Base-by-base conservation (phyloP, 2,329 filamentous ascomycete genomes). In the Sclerotinia trifoliorum region DNA sequence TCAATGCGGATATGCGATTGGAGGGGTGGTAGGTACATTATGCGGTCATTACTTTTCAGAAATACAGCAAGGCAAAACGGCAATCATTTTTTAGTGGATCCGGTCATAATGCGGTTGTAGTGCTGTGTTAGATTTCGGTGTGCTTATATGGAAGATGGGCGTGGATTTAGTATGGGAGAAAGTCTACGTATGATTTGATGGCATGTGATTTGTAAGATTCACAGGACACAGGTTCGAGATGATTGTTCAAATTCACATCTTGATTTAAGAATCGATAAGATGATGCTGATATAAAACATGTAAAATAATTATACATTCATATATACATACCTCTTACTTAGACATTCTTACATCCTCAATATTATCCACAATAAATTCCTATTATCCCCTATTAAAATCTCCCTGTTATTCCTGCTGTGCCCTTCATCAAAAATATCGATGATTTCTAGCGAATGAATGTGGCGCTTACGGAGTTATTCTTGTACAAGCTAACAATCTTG, bases 21-120 rank as follows among this genome's bases (percentile, higher is more conserved):
- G 32, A 21, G 54, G 29, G 21, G 54, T 39, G 54, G 54, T 56
- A n/a, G 32, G 54, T 56, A 56, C 54, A 24, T 35, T 10, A 65
- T 65, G 63, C 52, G 63, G 52, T 65, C 63, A 65, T 65, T 21
- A 44, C 63, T 65, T 35, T 60, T n/a, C 24, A 7, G 26, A 19
- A 48, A 2, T 21, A 48, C 8, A 48, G 46, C 3, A 48, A 48
- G 17, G 44, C 44, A 48, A 48, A 48, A 21, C 44, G 35, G 44
- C 19, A 48, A n/a, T n/a, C 21, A 48, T 48, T n/a, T 48, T n/a
- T 54, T 15, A 17, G 15, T 54, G 24, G 51, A 32, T 52, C 13
- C 26, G 51, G 24, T 13, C 29, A 26, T 21, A 15, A 52, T 29
- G 19, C 19, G 24, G 51, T 39, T 39, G 39, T 13, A 39, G 13